Evolutionary conservation across 495 filamentous ascomycete genomes (phyloP), one percentile per base, ranked within the genome.

Genomic region (Clavariopsis aquatica): DNA sequence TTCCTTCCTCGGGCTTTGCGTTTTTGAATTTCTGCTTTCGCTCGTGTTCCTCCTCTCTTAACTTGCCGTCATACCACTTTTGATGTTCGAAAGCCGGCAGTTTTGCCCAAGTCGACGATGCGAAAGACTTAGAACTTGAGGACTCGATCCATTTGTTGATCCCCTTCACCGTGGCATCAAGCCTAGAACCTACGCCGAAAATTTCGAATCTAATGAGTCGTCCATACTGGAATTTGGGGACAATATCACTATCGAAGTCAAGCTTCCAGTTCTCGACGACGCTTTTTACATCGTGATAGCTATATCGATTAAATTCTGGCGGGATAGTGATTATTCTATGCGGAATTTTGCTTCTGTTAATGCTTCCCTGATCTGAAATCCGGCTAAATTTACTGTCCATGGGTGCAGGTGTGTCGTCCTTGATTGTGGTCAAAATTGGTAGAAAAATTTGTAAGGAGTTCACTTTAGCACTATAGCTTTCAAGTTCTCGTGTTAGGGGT

Each of bases 51-150:
- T 38, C 49, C 24, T 34, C 10, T 9, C 29, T 46, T 7, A 67
- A n/a, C 15, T 49, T 5, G 6, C 53, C 23, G 8, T 62, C 27
- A 12, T 57, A 57, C 64, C 64, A 68, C 38, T 62, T 55, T 19
- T 58, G 34, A 22, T 4, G 2, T 38, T 57, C 43, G 47, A 57
- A 68, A 31, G 65, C 65, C 1, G 9, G 12, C 46, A 58, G 28
- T 27, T 68, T 68, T 7, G 65, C 52, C 65, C 65, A 68, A 12
- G 52, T 41, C n/a, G 52, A 15, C 13, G 65, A 68, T 17, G 45
- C 52, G 2, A 17, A 12, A 23, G 58, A 49, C 45, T 68, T 68
- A 1, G 52, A 19, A n/a, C 1, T 4, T 19, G 59, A 52, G 17
- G 28, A 38, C 20, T 8, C 29, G 23, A 68, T 62, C 65, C 65